Base-by-base conservation (phyloP, 2,329 filamentous ascomycete genomes). In the Colletotrichum paranaense region DNA sequence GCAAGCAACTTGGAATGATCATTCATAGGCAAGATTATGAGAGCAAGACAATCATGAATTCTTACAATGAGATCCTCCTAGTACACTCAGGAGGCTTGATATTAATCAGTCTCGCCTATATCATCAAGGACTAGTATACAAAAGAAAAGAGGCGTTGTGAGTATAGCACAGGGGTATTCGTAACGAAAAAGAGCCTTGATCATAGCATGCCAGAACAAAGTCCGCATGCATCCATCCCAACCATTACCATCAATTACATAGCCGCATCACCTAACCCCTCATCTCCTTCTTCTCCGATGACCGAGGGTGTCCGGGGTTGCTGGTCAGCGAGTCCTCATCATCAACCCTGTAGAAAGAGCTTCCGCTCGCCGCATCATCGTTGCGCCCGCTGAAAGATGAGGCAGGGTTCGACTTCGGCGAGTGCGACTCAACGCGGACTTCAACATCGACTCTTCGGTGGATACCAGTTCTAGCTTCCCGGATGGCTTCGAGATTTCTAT, bases 291-390 rank as follows among this genome's bases (percentile, higher is more conserved):
- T 70, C 19, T 52, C 55, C 1, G 11, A 22, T 9, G 46, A 9
- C 4, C 49, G 66, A 32, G 62, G 70, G 5, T 60, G 66, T 2
- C 67, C 70, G 3, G 55, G 42, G 14, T 75, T 55, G 22, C 62
- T 49, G 0, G 66, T 75, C 35, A 74, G 32, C 46, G 66, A 62
- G n/a, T 69, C 70, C 5, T 73, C 62, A 24, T 74, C 73, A n/a
- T 74, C 73, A 7, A 63, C 19, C 26, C 56, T 67, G 46, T 67
- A 74, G 4, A 58, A 59, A 5, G 65, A 58, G n/a, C 28, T 67
- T 3, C 26, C 56, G 46, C 70, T 67, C 12, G 26, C 49, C 4
- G 19, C 24, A 22, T 69, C 66, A 2, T 67, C 60, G n/a, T 65
- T 52, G 5, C 55, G 46, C 4, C 68, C 55, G 6, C 66, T 49